Percentiles rank a stretch among this genome's conserved stretches.
Conservation (phyloP, 2,329 filamentous ascomycete genomes). For the Remersonia thermophila region DNA sequence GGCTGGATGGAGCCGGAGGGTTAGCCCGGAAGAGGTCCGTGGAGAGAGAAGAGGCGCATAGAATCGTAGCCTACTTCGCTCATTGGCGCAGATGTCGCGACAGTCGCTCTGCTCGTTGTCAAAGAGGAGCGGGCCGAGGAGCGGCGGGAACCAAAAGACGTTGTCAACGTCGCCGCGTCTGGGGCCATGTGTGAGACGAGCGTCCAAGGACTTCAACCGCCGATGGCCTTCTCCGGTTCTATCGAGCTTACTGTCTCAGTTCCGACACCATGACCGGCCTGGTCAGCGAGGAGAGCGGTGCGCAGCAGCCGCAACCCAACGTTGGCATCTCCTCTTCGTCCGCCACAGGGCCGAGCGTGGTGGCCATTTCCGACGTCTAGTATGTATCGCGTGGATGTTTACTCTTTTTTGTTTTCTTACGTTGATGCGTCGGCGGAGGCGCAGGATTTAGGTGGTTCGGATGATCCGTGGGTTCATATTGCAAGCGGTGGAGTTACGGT, state of each 20-base stretch:
- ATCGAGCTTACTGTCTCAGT: conserved; percentile 22
- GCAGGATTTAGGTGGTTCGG: too few species aligned
- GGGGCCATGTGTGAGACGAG: too few species aligned
- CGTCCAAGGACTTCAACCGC: too few species aligned
- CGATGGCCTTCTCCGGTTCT: too few species aligned
- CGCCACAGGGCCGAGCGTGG: conserved; percentile 4
- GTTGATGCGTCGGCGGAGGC: too few species aligned
- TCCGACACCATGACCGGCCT: conserved; percentile 32
- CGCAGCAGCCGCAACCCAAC: conserved; percentile 29
- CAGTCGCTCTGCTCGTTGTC: conserved; percentile 64
- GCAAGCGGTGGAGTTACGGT: too few species aligned
- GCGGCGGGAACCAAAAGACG: conserved; percentile 48
- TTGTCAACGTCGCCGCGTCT: conserved; percentile 20
- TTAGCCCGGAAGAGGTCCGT: background rate
- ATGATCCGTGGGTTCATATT: too few species aligned
- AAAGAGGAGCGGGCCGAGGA: conserved; percentile 57
- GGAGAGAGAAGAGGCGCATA: too few species aligned
- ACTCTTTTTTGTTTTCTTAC: too few species aligned
- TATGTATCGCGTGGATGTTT: too few species aligned
- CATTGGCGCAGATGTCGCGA: conserved; percentile 67
- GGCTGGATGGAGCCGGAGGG: conserved; percentile 20
- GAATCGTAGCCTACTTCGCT: conserved; percentile 42
- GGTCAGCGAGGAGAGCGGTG: conserved; percentile 23
- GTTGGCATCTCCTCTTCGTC: conserved; percentile 27
- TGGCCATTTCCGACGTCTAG: too few species aligned